Conservation (phyloP, 208 protist genomes). For the Leishmania guyanensis region DNA sequence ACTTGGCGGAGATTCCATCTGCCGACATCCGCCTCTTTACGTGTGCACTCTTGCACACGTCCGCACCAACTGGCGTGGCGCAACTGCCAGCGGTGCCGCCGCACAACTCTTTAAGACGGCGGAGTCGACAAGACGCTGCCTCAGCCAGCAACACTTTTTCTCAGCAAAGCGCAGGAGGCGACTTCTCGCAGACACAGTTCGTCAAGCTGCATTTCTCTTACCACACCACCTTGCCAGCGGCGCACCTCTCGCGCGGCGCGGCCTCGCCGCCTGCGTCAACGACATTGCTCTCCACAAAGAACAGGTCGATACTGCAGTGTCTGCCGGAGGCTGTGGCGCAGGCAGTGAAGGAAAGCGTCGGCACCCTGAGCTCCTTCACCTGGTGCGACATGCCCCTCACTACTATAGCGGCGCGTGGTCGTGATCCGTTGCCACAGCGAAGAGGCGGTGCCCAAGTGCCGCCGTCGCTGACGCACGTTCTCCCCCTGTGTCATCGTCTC, state of each 20-base stretch:
- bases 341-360: conserved; percentile 16
- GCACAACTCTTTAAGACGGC: neutral
- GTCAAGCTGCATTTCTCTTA: conserved; percentile 22
- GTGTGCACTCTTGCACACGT: conserved; percentile 22
- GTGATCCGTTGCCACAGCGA: neutral
- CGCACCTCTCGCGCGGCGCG: neutral
- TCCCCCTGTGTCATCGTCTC: conserved; percentile 44
- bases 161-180: conserved; percentile 11
- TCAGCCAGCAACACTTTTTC: conserved; percentile 13
- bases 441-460: neutral
- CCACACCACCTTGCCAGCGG: conserved; percentile 5
- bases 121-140: neutral
- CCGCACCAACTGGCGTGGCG: neutral
- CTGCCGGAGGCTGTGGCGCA: conserved; percentile 28
- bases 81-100: neutral
- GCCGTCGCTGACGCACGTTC: conserved; percentile 35
- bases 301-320: conserved; percentile 15
- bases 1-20: conserved; percentile 50
- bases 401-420: neutral
- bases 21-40: conserved; percentile 44
- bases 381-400: conserved; percentile 42
- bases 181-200: conserved; percentile 9
- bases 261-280: conserved; percentile 1
- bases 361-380: conserved; percentile 38
- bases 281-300: conserved; percentile 12